Evolutionary conservation across 176 grass and related monocot genomes (phyloP).

Genomic region (Avena eriantha): DNA sequence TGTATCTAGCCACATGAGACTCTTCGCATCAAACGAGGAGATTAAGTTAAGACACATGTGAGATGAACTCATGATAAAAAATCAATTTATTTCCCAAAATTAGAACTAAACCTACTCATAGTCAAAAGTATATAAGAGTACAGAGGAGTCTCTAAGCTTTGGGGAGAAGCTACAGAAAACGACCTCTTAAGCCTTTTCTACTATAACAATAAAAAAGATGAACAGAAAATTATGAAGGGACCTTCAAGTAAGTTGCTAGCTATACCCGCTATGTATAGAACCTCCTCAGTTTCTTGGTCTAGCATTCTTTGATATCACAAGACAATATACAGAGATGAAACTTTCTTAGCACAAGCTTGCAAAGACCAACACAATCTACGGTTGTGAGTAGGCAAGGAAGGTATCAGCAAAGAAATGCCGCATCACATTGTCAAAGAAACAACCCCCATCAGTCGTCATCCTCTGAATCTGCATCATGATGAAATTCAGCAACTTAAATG

Average conservation of each 20-base stretch:
- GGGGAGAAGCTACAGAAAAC: constrained; percentile 35
- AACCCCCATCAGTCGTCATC: constrained; percentile 56
- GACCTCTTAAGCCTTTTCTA: constrained; percentile 42
- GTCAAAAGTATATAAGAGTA: constrained; percentile 51
- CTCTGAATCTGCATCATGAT: constrained; percentile 63
- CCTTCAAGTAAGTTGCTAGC: constrained; percentile 65
- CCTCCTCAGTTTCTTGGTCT: constrained; percentile 47
- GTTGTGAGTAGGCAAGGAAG: constrained; percentile 42
- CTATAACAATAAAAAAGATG: constrained; percentile 41
- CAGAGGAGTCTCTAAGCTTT: constrained; percentile 41
- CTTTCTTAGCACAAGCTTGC: constrained; percentile 43
- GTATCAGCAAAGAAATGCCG: constrained; percentile 49
- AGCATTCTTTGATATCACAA: constrained; percentile 47
- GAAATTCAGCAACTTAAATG: constrained; percentile 38
- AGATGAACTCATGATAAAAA: constrained; percentile 40
- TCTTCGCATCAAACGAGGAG: constrained; percentile 19
- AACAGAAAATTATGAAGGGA: constrained; percentile 53
- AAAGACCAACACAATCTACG: constrained; percentile 44
- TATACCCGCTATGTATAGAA: constrained; percentile 67
- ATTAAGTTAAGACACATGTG: constrained; percentile 42
- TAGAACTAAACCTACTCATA: constrained; percentile 58
- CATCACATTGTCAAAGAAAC: constrained; percentile 48
- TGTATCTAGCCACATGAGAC: constrained; percentile 8
- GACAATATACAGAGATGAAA: constrained; percentile 49
- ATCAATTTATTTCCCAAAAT: constrained; percentile 60